Evolutionary conservation across 2,329 filamentous ascomycete species (phyloP).

Genomic region (Claviceps humidiphila): DNA sequence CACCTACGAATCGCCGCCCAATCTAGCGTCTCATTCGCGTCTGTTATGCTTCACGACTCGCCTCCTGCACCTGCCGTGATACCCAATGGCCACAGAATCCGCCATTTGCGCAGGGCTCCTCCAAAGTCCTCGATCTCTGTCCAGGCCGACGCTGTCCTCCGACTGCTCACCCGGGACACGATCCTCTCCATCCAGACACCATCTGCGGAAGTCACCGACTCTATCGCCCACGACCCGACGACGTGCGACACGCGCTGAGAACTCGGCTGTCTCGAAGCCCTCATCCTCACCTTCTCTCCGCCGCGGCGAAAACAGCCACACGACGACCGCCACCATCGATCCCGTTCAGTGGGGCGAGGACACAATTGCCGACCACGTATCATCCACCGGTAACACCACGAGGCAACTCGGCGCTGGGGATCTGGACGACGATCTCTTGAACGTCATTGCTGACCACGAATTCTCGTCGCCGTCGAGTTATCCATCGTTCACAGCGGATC

Average conservation of each 20-base stretch:
- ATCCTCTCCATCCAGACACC: constrained; percentile 8
- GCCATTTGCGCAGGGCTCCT: background rate
- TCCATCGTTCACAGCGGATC: constrained; percentile 14
- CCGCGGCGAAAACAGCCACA: background rate
- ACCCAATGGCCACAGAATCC: background rate
- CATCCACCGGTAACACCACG: background rate
- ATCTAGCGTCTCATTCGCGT: background rate
- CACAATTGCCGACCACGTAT: constrained; percentile 2
- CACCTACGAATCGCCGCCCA: background rate
- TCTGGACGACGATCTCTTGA: constrained; percentile 14
- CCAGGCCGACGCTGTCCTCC: constrained; percentile 2
- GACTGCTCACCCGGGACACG: constrained; percentile 6
- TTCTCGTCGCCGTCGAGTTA: constrained; percentile 25
- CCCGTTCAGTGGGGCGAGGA: constrained; percentile 6
- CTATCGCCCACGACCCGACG: background rate
- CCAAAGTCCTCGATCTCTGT: background rate
- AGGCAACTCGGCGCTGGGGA: background rate
- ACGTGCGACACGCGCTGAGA: background rate
- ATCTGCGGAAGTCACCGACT: background rate
- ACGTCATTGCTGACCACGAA: constrained; percentile 15
- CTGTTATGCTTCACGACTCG: background rate
- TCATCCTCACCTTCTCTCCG: background rate
- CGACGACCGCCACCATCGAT: background rate
- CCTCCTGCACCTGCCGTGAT: background rate
- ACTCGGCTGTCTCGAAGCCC: background rate